phyloP scores from a whole-genome alignment of 805 yeast genomes.

The Komagataella mondaviorum region DNA sequence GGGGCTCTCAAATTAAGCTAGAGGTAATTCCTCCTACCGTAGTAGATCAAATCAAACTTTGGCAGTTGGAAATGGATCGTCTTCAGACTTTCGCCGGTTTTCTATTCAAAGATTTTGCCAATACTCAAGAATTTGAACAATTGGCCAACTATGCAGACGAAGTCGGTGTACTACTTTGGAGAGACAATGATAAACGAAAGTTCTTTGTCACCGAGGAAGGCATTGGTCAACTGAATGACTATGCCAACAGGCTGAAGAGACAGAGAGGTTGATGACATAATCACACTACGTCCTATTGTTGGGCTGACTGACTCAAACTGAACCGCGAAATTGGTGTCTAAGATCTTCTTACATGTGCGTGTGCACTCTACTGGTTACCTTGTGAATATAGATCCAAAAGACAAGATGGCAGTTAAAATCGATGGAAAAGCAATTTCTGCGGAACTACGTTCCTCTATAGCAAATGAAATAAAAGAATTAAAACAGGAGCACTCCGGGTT shows the following conservation, averaged over 20 bases:
- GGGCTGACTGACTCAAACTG: not conserved
- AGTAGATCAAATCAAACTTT: constrained; percentile 86
- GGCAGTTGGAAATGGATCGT: constrained; percentile 95
- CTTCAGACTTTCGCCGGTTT: constrained; percentile 80
- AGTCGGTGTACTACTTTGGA: constrained; percentile 87
- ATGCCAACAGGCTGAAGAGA: constrained; percentile 53
- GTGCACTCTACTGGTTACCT: not conserved
- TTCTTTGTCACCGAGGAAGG: constrained; percentile 88
- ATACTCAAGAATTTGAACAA: constrained; percentile 60
- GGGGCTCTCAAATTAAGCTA: constrained; percentile 32
- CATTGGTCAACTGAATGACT: constrained; percentile 80
- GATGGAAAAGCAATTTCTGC: constrained; percentile 46
- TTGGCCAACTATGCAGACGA: constrained; percentile 74
- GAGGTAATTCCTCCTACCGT: constrained; percentile 86
- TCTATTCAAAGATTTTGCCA: constrained; percentile 74
- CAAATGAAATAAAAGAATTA: constrained; percentile 31
- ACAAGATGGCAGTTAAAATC: constrained; percentile 16
- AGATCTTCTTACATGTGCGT: not conserved
- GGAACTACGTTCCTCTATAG: constrained; percentile 35
- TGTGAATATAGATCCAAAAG: not conserved
- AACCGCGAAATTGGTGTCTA: not conserved
- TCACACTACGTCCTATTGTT: not conserved
- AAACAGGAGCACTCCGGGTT: constrained; percentile 34
- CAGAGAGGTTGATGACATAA: constrained; percentile 5
- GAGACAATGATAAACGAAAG: constrained; percentile 48